Evolutionary conservation across 306 rosid genomes (phyloP).

Genomic region (Lathyrus oleraceus): DNA sequence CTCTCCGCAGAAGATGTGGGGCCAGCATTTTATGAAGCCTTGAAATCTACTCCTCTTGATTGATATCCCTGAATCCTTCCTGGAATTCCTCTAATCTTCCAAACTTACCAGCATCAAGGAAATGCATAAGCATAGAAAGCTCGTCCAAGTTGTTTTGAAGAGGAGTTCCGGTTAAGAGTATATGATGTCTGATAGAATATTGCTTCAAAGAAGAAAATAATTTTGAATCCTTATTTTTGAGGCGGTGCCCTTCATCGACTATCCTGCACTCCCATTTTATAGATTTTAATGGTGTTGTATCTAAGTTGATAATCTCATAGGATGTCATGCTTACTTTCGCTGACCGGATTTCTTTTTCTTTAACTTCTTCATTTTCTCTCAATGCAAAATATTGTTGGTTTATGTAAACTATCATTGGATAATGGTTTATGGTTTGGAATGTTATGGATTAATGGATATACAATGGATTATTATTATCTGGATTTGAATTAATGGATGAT

Average conservation of each 20-base stretch:
- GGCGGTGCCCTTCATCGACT: conserved; percentile 99
- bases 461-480: too few relatives aligned
- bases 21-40: conserved; percentile 98
- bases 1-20: conserved; percentile 95
- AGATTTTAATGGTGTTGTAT: conserved; percentile 69
- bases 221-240: conserved; percentile 95
- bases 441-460: too few relatives aligned
- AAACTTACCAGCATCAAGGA: conserved; percentile 97
- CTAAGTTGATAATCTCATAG: conserved; percentile 95
- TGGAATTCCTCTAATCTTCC: conserved; percentile 98
- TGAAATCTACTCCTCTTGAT: conserved; percentile 95
- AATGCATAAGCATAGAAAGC: conserved; percentile 99
- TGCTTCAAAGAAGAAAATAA: conserved; percentile 92
- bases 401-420: too few relatives aligned
- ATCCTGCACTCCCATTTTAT: conserved; percentile 97
- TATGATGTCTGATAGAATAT: conserved; percentile 73
- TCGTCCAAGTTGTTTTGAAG: conserved; percentile 99
- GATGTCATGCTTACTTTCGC: conserved; percentile 97
- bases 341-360: conserved; percentile 89
- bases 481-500: too few relatives aligned
- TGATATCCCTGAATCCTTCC: conserved; percentile 95
- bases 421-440: too few relatives aligned
- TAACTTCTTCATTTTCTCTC: conserved; percentile 76
- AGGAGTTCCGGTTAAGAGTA: conserved; percentile 98
- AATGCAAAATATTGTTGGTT: too few relatives aligned